phyloP scores from a whole-genome alignment of 2,329 filamentous ascomycete species.

The Clarireedia homoeocarpa region DNA sequence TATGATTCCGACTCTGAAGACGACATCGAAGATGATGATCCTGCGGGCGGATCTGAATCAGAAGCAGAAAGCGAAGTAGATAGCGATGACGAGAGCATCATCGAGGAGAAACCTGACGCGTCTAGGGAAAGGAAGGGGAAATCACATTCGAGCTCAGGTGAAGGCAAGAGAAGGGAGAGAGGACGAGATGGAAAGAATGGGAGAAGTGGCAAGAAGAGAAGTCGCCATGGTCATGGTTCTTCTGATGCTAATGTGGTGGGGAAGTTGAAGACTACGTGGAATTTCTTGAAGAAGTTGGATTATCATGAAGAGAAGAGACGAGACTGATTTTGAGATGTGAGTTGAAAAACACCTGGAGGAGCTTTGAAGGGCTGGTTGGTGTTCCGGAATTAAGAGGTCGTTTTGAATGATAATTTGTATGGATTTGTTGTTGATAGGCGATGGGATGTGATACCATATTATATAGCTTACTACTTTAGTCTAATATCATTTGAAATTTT shows the following conservation, averaged over 20 bases:
- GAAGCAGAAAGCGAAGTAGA: too few relatives aligned
- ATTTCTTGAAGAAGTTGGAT: slow-evolving; percentile 6
- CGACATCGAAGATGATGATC: not conserved
- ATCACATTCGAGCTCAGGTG: not conserved
- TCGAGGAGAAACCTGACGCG: not conserved
- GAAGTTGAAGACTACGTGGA: not conserved
- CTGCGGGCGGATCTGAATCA: too few relatives aligned
- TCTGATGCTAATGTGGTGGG: not conserved
- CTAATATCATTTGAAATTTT: too few relatives aligned
- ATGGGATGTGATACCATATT: too few relatives aligned
- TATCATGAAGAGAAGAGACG: not conserved
- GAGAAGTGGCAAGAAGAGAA: not conserved
- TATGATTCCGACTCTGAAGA: not conserved
- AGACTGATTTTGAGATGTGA: too few relatives aligned
- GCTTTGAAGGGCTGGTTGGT: too few relatives aligned
- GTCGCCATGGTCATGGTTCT: not conserved
- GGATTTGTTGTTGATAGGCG: too few relatives aligned
- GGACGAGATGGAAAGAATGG: not conserved
- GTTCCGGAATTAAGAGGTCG: too few relatives aligned
- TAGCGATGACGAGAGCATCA: not conserved
- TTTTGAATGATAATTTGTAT: too few relatives aligned
- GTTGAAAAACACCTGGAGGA: too few relatives aligned
- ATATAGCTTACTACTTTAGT: too few relatives aligned
- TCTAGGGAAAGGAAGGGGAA: not conserved
- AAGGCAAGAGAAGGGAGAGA: not conserved